Evolutionary conservation across 108 stramenopile genomes (phyloP).

Genomic region (Asterionellopsis glacialis): DNA sequence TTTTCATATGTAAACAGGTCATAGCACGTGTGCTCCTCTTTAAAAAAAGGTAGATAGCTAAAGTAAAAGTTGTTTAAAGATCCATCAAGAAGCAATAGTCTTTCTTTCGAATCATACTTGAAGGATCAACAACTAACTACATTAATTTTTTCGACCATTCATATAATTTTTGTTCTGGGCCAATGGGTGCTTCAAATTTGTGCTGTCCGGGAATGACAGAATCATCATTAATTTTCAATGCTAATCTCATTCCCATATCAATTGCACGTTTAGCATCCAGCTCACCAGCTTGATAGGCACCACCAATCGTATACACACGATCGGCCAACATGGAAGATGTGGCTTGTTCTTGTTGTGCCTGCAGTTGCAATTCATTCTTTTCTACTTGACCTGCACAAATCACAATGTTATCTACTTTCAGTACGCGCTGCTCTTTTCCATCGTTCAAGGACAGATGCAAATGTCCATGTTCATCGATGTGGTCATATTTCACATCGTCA

Average conservation of each 20-base stretch:
- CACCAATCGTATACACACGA: constrained; percentile 89
- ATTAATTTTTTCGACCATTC: constrained; percentile 17
- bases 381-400: constrained; percentile 94
- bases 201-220: constrained; percentile 68
- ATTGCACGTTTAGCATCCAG: constrained; percentile 98
- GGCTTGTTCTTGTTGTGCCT: constrained; percentile 34
- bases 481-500: constrained; percentile 75
- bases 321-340: constrained; percentile 16
- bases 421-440: constrained; percentile 47
- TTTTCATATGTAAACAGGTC: too few relatives aligned
- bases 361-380: constrained; percentile 15
- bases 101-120: too few relatives aligned
- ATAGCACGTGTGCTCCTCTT: too few relatives aligned
- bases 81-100: too few relatives aligned
- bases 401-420: constrained; percentile 93
- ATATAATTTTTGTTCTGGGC: constrained; percentile 61
- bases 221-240: constrained; percentile 63
- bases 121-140: background rate
- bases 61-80: too few relatives aligned
- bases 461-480: constrained; percentile 88
- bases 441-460: constrained; percentile 71
- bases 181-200: constrained; percentile 41
- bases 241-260: constrained; percentile 96
- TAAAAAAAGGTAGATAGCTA: too few relatives aligned
- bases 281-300: constrained; percentile 90